Percentiles rank a stretch among this genome's conserved stretches.
Evolutionary conservation across 768 basidiomycete genomes (phyloP).

Genomic region (Russula olivacea): DNA sequence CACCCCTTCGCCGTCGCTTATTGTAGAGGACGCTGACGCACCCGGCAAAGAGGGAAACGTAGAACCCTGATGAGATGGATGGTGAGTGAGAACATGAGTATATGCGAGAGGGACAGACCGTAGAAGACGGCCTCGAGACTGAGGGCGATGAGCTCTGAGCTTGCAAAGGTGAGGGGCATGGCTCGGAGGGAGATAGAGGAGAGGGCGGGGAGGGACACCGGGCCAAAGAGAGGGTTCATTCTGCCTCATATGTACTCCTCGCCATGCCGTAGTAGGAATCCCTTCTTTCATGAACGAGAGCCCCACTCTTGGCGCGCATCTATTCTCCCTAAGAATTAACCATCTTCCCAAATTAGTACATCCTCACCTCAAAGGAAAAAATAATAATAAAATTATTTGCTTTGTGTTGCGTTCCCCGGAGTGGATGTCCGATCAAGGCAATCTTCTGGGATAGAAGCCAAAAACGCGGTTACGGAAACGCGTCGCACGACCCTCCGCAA

Average conservation of each 20-base stretch:
- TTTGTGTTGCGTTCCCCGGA: too few species aligned
- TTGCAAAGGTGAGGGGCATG: constrained; percentile 12
- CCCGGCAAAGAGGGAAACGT: constrained; percentile 10
- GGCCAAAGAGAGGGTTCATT: constrained; percentile 4
- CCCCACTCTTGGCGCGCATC: too few species aligned
- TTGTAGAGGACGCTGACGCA: constrained; percentile 19
- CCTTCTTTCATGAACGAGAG: neutral
- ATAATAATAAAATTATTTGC: too few species aligned
- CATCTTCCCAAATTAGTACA: neutral
- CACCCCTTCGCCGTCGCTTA: constrained; percentile 10
- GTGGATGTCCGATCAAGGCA: too few species aligned
- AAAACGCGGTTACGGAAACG: too few species aligned
- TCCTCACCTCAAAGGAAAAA: neutral
- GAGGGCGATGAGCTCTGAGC: constrained; percentile 17
- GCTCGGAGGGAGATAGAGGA: neutral
- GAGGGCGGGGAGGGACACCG: constrained; percentile 9
- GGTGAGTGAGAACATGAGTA: neutral
- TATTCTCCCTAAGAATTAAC: too few species aligned
- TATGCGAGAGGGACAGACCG: neutral
- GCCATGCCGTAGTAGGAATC: neutral
- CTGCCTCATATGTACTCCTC: constrained; percentile 20
- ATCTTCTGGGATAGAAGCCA: too few species aligned
- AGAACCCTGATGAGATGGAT: constrained; percentile 2
- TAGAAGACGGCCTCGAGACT: constrained; percentile 20
- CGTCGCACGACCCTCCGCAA: too few species aligned